Base-by-base conservation (phyloP, 768 basidiomycete genomes). In the Inosperma sp. region DNA sequence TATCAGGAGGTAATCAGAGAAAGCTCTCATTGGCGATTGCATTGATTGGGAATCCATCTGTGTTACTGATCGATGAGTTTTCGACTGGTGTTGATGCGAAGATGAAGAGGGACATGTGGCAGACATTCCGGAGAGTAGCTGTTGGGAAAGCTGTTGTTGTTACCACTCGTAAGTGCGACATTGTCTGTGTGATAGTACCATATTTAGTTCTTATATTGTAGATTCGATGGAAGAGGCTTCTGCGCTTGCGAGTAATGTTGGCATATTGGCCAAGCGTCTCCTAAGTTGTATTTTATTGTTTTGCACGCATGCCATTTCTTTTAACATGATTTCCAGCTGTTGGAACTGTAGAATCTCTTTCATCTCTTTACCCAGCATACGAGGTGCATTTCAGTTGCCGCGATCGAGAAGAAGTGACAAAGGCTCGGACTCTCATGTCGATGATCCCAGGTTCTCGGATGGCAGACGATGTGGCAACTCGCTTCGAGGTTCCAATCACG, bases 201-300 rank as follows among this genome's bases (percentile, higher is more conserved):
- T n/a, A 16, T 13, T 42, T 10, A 49, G 16, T 25, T 26, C 43
- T 23, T 41, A 39, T 14, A 8, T 13, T 54, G 3, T 47, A 82
- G 86, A 88, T 63, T 87, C 85, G 0, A 89, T 89, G 87, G 88
- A 88, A 65, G 88, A 91, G 65, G 87, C 86, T 2, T 84, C 86
- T 14, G 85, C 85, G 5, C 70, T 90, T 2, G 84, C 88, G 2
- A 83, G 74, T 59, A 81, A 82, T 61, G 88, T 89, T 14, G 86
- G 85, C 16, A 89, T 90, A 48, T 67, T 91, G 9, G 84, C 88
- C 1, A 81, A 80, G 49, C 77, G 75, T 42, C 71, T 90, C 69
- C 75, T 90, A 1, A 84, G 83, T 84, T 56, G 41, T 75, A 42
- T 30, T 33, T 39, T 17, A 30, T n/a, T 43, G 39, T 40, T 17